Conservation (phyloP, 192 early-diverging fungal species). For the Podila epigama region DNA sequence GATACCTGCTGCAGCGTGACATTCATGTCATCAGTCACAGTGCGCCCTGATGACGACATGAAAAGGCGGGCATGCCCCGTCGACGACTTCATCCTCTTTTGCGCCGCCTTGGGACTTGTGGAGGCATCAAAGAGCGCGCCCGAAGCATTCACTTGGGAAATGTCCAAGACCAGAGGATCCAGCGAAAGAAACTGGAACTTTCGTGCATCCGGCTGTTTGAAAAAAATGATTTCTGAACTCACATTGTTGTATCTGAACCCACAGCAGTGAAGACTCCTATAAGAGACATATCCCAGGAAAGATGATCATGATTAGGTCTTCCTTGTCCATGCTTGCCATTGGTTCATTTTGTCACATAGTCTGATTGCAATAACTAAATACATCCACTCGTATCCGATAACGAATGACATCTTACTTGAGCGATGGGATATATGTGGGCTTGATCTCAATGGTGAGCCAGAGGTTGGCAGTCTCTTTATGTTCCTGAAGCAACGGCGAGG, state of each 20-base stretch:
- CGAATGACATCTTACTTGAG: conserved; percentile 18
- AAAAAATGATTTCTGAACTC: conserved; percentile 62
- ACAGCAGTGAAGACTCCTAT: conserved; percentile 47
- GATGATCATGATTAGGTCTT: too few relatives aligned
- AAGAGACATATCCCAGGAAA: background rate
- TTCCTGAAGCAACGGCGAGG: conserved; percentile 27
- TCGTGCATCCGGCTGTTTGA: conserved; percentile 63
- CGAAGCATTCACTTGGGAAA: conserved; percentile 53
- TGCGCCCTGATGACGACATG: conserved; percentile 30
- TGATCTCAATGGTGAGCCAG: conserved; percentile 53
- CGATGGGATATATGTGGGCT: conserved; percentile 50
- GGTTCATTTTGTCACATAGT: background rate
- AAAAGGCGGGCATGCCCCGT: conserved; percentile 18
- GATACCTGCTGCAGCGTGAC: conserved; percentile 63
- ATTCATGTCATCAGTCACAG: conserved; percentile 50
- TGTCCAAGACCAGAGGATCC: conserved; percentile 71
- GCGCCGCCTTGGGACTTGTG: conserved; percentile 43
- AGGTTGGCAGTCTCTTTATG: conserved; percentile 48
- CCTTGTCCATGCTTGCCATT: too few relatives aligned
- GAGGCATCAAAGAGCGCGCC: conserved; percentile 44
- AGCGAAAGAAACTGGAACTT: conserved; percentile 72
- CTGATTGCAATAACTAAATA: background rate
- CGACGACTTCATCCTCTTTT: conserved; percentile 45
- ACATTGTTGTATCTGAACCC: conserved; percentile 49
- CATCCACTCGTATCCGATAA: background rate